Evolutionary conservation across 1,284 basidiomycete genomes (phyloP).

Genomic region (Wallemia hederae): DNA sequence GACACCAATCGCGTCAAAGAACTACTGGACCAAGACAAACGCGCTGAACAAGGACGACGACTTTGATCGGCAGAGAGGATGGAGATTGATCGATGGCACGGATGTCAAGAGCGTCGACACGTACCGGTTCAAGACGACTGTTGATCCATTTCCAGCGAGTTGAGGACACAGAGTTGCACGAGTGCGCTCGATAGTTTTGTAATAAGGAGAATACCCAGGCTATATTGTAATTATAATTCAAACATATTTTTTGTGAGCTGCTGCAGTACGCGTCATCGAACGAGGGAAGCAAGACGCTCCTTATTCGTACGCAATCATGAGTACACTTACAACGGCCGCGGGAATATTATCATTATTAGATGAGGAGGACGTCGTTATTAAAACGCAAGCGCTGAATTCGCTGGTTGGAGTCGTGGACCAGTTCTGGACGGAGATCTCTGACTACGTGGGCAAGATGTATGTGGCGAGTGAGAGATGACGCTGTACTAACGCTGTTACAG

Average conservation of each 20-base stretch:
- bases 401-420: slow-evolving; percentile 56
- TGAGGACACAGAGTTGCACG: neutral
- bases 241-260: neutral
- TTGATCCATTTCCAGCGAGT: neutral
- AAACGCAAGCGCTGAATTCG: slow-evolving; percentile 60
- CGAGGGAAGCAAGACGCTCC: neutral
- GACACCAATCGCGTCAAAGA: neutral
- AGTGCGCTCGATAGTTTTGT: neutral
- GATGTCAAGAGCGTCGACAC: neutral
- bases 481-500: slow-evolving; percentile 19
- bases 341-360: slow-evolving; percentile 66
- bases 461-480: slow-evolving; percentile 13
- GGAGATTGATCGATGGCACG: neutral
- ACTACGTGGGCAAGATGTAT: slow-evolving; percentile 63
- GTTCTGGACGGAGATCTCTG: slow-evolving; percentile 94
- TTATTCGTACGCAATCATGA: neutral
- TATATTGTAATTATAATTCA: neutral
- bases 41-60: neutral
- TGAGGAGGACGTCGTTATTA: slow-evolving; percentile 58
- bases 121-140: neutral
- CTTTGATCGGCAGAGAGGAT: neutral
- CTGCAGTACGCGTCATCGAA: neutral
- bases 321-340: slow-evolving; percentile 20
- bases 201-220: neutral
- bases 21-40: neutral